phyloP scores from a whole-genome alignment of 2,329 filamentous ascomycete species.

The Xylaria sp. region DNA sequence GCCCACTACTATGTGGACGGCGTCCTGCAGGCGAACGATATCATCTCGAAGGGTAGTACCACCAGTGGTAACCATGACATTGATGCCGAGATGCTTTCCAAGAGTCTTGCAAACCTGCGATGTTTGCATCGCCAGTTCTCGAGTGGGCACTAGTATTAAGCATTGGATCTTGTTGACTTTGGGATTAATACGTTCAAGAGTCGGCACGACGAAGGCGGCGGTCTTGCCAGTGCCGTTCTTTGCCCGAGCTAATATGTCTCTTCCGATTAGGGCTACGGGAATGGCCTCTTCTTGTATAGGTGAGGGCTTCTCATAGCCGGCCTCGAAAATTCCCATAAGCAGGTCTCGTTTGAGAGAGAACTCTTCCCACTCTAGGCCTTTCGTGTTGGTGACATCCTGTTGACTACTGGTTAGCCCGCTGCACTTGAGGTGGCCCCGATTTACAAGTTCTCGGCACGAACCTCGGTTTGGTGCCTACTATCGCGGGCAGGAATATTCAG shows the following conservation, averaged over 20 bases:
- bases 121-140: slow-evolving; percentile 96
- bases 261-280: slow-evolving; percentile 90
- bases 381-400: slow-evolving; percentile 96
- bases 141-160: slow-evolving; percentile 92
- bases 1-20: slow-evolving; percentile 96
- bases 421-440: neutral
- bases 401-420: slow-evolving; percentile 27
- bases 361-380: slow-evolving; percentile 96
- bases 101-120: slow-evolving; percentile 99
- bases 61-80: slow-evolving; percentile 99
- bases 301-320: slow-evolving; percentile 97
- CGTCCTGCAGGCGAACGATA: slow-evolving; percentile 90
- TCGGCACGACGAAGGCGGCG: slow-evolving; percentile 95
- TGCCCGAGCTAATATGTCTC: slow-evolving; percentile 92
- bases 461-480: slow-evolving; percentile 80
- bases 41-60: slow-evolving; percentile 95
- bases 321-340: slow-evolving; percentile 99
- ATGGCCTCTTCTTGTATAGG: slow-evolving; percentile 99
- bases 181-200: slow-evolving; percentile 93
- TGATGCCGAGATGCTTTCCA: slow-evolving; percentile 94
- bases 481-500: slow-evolving; percentile 77
- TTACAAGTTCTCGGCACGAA: slow-evolving; percentile 41
- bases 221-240: slow-evolving; percentile 99
- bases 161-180: slow-evolving; percentile 97
- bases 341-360: slow-evolving; percentile 94